phyloP scores from a whole-genome alignment of 768 basidiomycete species.

The Sistotremastrum niveocremeum region DNA sequence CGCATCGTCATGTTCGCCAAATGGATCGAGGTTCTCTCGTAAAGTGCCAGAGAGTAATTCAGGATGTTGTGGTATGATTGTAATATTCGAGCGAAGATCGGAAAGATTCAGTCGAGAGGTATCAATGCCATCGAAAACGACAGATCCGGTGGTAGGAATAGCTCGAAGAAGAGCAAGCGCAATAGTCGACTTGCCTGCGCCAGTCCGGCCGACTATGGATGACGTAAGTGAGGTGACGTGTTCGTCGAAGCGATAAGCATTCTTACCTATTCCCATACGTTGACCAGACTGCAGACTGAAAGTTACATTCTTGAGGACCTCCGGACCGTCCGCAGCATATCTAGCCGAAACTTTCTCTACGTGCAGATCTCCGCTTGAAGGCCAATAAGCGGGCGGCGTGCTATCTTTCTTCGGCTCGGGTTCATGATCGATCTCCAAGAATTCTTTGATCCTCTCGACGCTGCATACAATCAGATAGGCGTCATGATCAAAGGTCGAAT shows the following conservation, averaged over 20 bases:
- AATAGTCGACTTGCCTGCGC: conserved; percentile 6
- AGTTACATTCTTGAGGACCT: conserved; percentile 32
- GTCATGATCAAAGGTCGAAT: background rate
- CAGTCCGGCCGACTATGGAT: conserved; percentile 20
- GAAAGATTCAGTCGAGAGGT: conserved; percentile 22
- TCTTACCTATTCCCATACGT: conserved; percentile 22
- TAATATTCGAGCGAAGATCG: conserved; percentile 21
- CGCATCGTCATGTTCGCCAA: conserved; percentile 32
- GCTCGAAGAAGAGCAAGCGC: conserved; percentile 19
- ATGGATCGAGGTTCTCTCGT: conserved; percentile 37
- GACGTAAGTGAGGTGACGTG: background rate
- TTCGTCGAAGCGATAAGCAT: background rate
- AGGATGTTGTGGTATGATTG: conserved; percentile 17
- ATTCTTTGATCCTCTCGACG: conserved; percentile 27
- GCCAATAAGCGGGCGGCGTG: conserved; percentile 54
- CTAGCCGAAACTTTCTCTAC: conserved; percentile 41
- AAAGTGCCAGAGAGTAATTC: conserved; percentile 28
- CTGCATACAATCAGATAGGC: conserved; percentile 4
- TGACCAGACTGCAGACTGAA: conserved; percentile 24
- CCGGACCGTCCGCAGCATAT: conserved; percentile 36
- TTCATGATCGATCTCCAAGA: conserved; percentile 48
- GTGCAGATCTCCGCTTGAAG: conserved; percentile 38
- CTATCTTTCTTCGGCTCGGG: conserved; percentile 25
- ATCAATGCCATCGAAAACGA: conserved; percentile 22
- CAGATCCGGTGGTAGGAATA: conserved; percentile 24